Base-by-base conservation (phyloP, 73 alveolate genomes). In the Paramecium tetraurelia region DNA sequence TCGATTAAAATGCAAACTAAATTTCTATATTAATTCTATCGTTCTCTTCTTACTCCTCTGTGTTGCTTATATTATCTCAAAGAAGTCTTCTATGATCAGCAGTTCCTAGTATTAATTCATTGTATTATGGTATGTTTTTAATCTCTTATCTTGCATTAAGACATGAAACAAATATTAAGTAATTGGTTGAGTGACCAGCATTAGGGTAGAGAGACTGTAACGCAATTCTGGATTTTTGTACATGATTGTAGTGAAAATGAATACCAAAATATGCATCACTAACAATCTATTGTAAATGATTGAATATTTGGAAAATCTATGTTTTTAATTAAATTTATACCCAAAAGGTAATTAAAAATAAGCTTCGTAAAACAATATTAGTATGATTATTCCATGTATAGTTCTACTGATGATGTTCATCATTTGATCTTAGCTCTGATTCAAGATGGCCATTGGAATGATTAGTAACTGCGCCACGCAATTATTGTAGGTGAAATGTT, bases 311-410 rank as follows among this genome's bases (percentile, higher is more conserved):
- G 84, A 63, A 27, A 63, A 63, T 63, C 84, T 63, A 63, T 22
- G 10, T 31, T 63, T 20, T 20, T 33, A 22, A 31, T 63, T 63
- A 63, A 63, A 36, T 72, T 31, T 72, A 29, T 70, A 70, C 86
- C 86, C 86, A 72, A 72, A 72, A 0, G 86, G 86, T 72, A 72
- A 72, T 72, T 72, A 38, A 36, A 16, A 36, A 40, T 36, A 72
- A 9, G 59, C 59, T 36, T 72, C 86, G 40, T 72, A 72, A 35
- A 72, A 40, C 18, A 29, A 72, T 38, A 72, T 36, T 36, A 38
- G 4, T 14, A 72, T 36, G 9, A 72, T 38, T 12, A 72, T 36
- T 31, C 86, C 86, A 36, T 72, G 59, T 8, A 72, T 63, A 1
- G 21, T 22, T 31, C 84, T 27, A 20, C 86, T 36, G 24, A 16